phyloP scores from a whole-genome alignment of 2,329 filamentous ascomycete species.

The Phyllosticta citrichinensis region DNA sequence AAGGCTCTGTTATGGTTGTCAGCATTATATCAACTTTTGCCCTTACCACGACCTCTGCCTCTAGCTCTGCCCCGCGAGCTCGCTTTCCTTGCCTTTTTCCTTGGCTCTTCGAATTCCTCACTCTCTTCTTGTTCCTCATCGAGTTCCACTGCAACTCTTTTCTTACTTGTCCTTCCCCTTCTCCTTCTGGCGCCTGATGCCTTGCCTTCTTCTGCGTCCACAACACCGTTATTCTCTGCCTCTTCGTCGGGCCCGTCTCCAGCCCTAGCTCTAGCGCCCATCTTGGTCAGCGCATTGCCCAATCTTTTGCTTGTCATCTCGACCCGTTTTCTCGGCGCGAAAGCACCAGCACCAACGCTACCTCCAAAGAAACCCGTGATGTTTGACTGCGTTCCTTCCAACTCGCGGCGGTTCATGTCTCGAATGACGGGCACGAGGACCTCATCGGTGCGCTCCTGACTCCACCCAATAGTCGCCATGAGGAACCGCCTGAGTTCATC shows the following conservation, averaged over 20 bases:
- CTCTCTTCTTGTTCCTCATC: not conserved
- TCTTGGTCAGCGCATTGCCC: constrained; percentile 60
- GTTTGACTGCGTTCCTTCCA: constrained; percentile 89
- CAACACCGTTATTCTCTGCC: not conserved
- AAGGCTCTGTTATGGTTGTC: not conserved
- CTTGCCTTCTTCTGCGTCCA: not conserved
- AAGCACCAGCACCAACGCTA: constrained; percentile 58
- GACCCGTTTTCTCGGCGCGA: constrained; percentile 57
- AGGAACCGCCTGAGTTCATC: constrained; percentile 75
- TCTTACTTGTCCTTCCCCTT: constrained; percentile 3
- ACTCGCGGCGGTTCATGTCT: constrained; percentile 83
- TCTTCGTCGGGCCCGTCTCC: not conserved
- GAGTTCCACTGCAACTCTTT: not conserved
- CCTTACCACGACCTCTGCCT: not conserved
- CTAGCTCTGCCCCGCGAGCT: not conserved
- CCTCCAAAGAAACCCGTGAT: constrained; percentile 85
- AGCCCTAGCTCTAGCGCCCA: constrained; percentile 45
- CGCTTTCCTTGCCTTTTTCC: not conserved
- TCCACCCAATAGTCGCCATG: constrained; percentile 90
- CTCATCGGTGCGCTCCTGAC: constrained; percentile 83
- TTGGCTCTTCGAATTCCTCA: not conserved
- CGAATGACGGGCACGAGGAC: constrained; percentile 89
- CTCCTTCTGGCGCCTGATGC: not conserved
- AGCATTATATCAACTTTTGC: not conserved
- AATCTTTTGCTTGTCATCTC: constrained; percentile 62